Evolutionary conservation across 441 rosid species (phyloP).

Genomic region (Populus hybrid): DNA sequence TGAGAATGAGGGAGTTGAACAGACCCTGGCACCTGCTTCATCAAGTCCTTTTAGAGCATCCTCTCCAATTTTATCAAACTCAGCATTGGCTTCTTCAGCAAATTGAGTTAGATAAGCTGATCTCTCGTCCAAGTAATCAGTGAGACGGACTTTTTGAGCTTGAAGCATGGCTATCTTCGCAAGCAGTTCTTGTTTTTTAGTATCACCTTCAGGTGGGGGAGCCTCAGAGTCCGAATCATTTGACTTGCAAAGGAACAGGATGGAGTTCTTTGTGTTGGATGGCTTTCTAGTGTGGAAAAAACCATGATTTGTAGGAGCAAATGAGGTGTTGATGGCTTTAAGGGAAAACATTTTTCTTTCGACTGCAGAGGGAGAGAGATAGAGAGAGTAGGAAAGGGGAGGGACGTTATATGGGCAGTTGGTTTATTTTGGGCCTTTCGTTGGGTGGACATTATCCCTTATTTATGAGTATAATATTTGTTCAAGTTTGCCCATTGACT

Average conservation of each 20-base stretch:
- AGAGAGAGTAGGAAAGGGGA: not conserved
- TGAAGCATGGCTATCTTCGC: conserved; percentile 86
- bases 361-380: not conserved
- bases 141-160: conserved; percentile 75
- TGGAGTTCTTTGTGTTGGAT: conserved; percentile 26
- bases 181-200: conserved; percentile 72
- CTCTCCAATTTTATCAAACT: conserved; percentile 82
- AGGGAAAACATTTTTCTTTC: conserved; percentile 51
- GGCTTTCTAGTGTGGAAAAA: conserved; percentile 37
- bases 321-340: conserved; percentile 45
- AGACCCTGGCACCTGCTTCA: conserved; percentile 80
- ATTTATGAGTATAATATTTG: not conserved
- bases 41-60: conserved; percentile 85
- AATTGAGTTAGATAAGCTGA: conserved; percentile 74
- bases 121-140: conserved; percentile 72
- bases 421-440: conserved; percentile 33
- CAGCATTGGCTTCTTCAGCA: conserved; percentile 79
- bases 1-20: conserved; percentile 20
- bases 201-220: conserved; percentile 59
- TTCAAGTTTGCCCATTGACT: not conserved
- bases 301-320: conserved; percentile 35
- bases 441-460: conserved; percentile 26
- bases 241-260: conserved; percentile 52
- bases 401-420: not conserved
- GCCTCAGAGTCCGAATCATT: conserved; percentile 40